A percentile compares a stretch with the other conserved stretches of the same genome.
Evolutionary conservation across 441 rosid genomes (phyloP).

Genomic region (Syzygium syzygioides): DNA sequence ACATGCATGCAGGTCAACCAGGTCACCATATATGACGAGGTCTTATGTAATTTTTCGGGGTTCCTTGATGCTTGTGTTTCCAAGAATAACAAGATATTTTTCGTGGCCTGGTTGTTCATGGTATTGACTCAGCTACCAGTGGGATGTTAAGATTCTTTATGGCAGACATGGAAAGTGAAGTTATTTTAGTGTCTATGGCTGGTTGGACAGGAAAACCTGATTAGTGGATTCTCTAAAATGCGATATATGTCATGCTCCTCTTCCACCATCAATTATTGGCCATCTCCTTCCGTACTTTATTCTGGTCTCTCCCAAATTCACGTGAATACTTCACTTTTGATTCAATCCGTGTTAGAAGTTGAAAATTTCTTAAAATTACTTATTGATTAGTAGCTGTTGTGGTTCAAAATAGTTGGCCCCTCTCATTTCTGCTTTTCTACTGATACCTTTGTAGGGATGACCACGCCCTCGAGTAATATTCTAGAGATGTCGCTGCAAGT

Average conservation of each 20-base stretch:
- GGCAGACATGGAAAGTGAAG: neutral
- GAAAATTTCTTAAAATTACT: neutral
- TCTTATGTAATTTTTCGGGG: neutral
- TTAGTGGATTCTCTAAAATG: neutral
- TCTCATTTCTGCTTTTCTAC: neutral
- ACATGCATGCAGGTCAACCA: neutral
- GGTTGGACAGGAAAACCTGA: neutral
- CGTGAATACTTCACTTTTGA: neutral
- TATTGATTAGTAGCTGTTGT: neutral
- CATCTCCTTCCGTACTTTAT: neutral
- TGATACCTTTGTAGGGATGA: neutral
- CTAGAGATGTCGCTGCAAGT: neutral
- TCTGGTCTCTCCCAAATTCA: neutral
- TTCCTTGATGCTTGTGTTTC: neutral
- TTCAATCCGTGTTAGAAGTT: neutral
- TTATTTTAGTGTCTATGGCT: neutral
- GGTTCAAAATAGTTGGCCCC: neutral
- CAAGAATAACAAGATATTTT: neutral
- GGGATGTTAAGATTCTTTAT: neutral
- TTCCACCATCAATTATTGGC: neutral
- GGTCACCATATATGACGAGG: neutral
- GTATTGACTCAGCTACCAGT: neutral
- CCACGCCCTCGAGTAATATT: neutral
- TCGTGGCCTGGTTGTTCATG: neutral
- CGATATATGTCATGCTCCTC: neutral